phyloP scores from a whole-genome alignment of 176 grass and related monocot genomes.

The Poa annua region DNA sequence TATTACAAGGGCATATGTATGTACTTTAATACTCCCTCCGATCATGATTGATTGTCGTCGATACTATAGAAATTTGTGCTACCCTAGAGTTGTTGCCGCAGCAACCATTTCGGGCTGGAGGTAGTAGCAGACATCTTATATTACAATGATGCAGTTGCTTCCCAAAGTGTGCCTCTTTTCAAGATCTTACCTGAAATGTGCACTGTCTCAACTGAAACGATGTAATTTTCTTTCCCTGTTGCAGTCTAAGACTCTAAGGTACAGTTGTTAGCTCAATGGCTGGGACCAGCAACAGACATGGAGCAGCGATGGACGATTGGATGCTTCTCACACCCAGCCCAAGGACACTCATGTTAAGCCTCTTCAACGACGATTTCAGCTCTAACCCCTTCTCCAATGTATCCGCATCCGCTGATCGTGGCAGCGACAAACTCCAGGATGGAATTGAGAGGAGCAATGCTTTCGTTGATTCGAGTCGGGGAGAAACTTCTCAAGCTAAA shows the following conservation, averaged over 20 bases:
- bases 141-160: neutral
- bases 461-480: slow-evolving; percentile 7
- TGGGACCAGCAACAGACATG: slow-evolving; percentile 30
- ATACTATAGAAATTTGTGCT: too few relatives aligned
- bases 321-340: slow-evolving; percentile 66
- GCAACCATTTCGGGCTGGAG: too few relatives aligned
- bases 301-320: slow-evolving; percentile 65
- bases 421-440: slow-evolving; percentile 29
- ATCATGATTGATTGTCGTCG: too few relatives aligned
- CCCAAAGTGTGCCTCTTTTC: too few relatives aligned
- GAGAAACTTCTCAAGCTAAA: slow-evolving; percentile 45
- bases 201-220: slow-evolving; percentile 13
- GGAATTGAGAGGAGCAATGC: slow-evolving; percentile 41
- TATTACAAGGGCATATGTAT: slow-evolving; percentile 4
- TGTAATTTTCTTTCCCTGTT: slow-evolving; percentile 22
- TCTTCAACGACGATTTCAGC: slow-evolving; percentile 64
- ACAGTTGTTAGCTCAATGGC: slow-evolving; percentile 32
- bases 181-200: slow-evolving; percentile 5
- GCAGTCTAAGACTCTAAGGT: slow-evolving; percentile 5
- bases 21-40: neutral
- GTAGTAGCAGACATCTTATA: too few relatives aligned
- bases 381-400: slow-evolving; percentile 45
- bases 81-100: too few relatives aligned
- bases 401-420: slow-evolving; percentile 33
- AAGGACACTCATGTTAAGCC: slow-evolving; percentile 61